Base-by-base conservation (phyloP, 2,329 filamentous ascomycete genomes). In the Sarocladium kiliense region DNA sequence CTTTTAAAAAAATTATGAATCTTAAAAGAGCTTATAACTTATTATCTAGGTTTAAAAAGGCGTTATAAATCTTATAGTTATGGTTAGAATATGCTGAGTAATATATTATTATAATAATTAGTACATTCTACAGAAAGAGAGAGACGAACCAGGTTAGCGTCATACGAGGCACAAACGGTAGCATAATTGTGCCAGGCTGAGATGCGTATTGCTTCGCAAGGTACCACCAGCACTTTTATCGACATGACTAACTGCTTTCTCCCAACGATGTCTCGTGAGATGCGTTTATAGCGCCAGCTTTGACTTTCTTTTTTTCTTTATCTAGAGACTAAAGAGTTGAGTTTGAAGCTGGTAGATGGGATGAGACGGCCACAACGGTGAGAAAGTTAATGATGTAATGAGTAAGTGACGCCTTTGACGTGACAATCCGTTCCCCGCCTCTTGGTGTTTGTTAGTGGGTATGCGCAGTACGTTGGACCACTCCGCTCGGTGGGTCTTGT, bases 221-320 rank as follows among this genome's bases (percentile, higher is more conserved):
- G 18, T 81, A 90, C 74, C 26, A 90, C 76, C 2, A 89, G 76
- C 32, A 86, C 71, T 34, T 74, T 76, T 18, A 72, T 60, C 75
- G 78, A 78, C 41, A 26, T 66, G 53, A 51, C 26, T 30, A 14
- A 23, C 23, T 23, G 36, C 36, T 9, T 19, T 16, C 36, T 39
- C 12, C 18, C 18, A 19, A 39, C n/a, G 36, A 19, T 39, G n/a
- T 6, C 16, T 39, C 36, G 36, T 32, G 7, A n/a, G 36, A 16
- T n/a, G n/a, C n/a, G n/a, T n/a, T n/a, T n/a, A n/a, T n/a, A n/a
- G n/a, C n/a, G n/a, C n/a, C n/a, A n/a, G n/a, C n/a, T n/a, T n/a
- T n/a, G n/a, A n/a, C n/a, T 32, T 32, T 12, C 12, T 32, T 32
- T 12, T 32, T 32, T 32, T 32, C 30, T 32, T 32, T 32, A 12